Evolutionary conservation across 2,329 filamentous ascomycete genomes (phyloP).

Genomic region (Thielaviopsis musarum): DNA sequence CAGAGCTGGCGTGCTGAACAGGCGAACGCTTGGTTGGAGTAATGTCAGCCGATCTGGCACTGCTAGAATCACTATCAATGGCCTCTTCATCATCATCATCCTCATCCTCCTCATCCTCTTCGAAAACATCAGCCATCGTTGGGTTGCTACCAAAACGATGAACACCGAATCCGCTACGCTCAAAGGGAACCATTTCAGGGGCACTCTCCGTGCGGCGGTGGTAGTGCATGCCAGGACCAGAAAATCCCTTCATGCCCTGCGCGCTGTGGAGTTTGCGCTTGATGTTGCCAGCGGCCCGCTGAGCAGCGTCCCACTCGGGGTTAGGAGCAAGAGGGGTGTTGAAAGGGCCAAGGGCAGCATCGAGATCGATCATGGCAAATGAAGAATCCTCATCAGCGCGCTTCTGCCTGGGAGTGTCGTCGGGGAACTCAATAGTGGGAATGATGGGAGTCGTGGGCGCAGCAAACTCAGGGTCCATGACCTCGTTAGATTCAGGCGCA

Average conservation of each 20-base stretch:
- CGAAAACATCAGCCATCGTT: constrained; percentile 74
- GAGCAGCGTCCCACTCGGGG: constrained; percentile 50
- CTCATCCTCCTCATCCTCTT: constrained; percentile 49
- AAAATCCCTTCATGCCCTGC: constrained; percentile 51
- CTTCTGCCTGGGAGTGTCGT: constrained; percentile 5
- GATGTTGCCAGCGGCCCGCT: constrained; percentile 35
- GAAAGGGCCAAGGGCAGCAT: constrained; percentile 83
- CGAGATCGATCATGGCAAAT: constrained; percentile 78
- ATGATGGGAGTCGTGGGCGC: constrained; percentile 2
- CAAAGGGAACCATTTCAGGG: constrained; percentile 62
- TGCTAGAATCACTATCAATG: constrained; percentile 15
- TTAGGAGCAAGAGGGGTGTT: constrained; percentile 57
- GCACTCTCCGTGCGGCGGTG: constrained; percentile 68
- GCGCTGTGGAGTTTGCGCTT: constrained; percentile 64
- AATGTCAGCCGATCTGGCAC: constrained; percentile 10
- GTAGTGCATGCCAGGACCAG: constrained; percentile 54
- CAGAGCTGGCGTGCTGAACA: constrained; percentile 9
- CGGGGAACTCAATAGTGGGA: constrained; percentile 16
- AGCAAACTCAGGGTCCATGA: constrained; percentile 10
- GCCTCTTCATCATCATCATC: constrained; percentile 16
- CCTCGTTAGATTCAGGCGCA: constrained; percentile 6
- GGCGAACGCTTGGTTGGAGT: constrained; percentile 8
- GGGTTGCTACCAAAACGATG: constrained; percentile 48
- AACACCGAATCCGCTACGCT: constrained; percentile 39
- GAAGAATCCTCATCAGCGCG: constrained; percentile 40